phyloP scores from a whole-genome alignment of 192 early-diverging fungal genomes.

The Coemansia sp. region DNA sequence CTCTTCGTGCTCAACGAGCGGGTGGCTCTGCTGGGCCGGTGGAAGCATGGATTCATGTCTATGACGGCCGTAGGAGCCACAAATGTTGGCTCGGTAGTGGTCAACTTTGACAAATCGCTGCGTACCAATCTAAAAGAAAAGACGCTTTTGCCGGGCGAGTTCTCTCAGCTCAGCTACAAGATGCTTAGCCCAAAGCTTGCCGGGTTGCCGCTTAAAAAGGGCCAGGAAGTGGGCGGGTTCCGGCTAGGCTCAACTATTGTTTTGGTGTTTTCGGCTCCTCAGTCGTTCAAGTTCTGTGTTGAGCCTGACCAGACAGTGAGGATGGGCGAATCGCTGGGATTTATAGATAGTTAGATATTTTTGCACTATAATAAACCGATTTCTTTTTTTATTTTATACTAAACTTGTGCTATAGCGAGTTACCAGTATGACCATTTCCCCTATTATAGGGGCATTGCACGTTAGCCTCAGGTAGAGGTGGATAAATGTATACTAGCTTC shows the following conservation, averaged over 20 bases:
- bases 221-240: constrained; percentile 96
- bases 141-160: constrained; percentile 64
- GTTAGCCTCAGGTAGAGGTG: too few species aligned
- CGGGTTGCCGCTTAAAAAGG: constrained; percentile 67
- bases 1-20: constrained; percentile 97
- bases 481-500: too few species aligned
- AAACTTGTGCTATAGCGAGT: too few species aligned
- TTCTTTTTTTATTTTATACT: too few species aligned
- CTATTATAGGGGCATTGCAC: too few species aligned
- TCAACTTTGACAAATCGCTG: constrained; percentile 89
- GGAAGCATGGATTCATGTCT: constrained; percentile 92
- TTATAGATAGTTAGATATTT: neutral
- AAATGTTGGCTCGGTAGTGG: constrained; percentile 93
- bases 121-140: constrained; percentile 63
- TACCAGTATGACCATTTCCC: too few species aligned
- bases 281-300: constrained; percentile 72
- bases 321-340: constrained; percentile 80
- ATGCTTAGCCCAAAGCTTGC: constrained; percentile 58
- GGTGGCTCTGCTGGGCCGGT: constrained; percentile 86
- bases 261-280: constrained; percentile 94
- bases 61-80: constrained; percentile 98
- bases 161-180: constrained; percentile 72
- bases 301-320: constrained; percentile 70
- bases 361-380: neutral
- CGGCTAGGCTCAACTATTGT: constrained; percentile 93